These are phyloP conservation scores for Funneliformis geosporum DNA, from an alignment of 192 early-diverging fungal genomes.

Conservation along the genomic window DNA sequence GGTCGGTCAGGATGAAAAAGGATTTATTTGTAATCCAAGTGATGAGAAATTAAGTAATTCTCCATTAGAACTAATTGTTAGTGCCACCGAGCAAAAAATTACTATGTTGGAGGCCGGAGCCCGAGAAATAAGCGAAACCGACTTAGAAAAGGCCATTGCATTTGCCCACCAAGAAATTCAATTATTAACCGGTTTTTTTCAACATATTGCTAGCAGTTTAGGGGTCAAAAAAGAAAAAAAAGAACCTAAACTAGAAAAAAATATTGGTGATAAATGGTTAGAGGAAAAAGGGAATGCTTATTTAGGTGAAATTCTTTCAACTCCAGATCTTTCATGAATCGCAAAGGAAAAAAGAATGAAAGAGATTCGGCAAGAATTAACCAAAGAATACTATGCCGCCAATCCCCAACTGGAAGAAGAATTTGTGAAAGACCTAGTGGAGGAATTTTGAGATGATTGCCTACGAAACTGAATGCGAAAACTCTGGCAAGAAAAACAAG, in stretches of 20 bases:
- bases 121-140: background rate
- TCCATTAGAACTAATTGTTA: slow-evolving; percentile 18
- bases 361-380: no score
- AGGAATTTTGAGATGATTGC: slow-evolving; percentile 3
- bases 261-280: no score
- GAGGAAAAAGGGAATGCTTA: no score
- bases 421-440: slow-evolving; percentile 6
- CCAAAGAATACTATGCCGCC: no score
- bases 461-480: slow-evolving; percentile 27
- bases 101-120: slow-evolving; percentile 11
- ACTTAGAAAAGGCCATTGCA: background rate
- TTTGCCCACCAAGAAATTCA: slow-evolving; percentile 14
- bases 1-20: background rate
- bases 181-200: slow-evolving; percentile 21
- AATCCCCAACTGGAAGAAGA: no score
- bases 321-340: no score
- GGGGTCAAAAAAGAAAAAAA: slow-evolving; percentile 5
- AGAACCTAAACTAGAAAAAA: no score
- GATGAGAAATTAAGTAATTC: slow-evolving; percentile 1
- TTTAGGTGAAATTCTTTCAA: no score
- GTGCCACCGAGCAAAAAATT: slow-evolving; percentile 18
- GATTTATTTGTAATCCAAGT: slow-evolving; percentile 17
- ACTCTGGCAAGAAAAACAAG: slow-evolving; percentile 26
- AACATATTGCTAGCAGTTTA: slow-evolving; percentile 21
- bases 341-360: no score